phyloP scores from a whole-genome alignment of 148 eudicot genomes.

The Dianthus caryophyllus region DNA sequence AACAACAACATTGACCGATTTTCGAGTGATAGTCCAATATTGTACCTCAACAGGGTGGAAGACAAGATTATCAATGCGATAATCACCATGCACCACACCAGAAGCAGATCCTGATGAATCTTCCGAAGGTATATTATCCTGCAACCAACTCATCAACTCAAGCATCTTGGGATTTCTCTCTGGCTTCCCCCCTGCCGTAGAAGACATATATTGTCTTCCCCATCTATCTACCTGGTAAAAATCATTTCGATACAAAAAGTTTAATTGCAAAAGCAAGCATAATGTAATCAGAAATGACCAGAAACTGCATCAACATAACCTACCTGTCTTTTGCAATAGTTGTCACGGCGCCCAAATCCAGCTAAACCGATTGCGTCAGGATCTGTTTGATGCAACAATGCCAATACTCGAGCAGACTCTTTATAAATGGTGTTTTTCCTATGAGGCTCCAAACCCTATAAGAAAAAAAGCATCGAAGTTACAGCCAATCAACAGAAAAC shows the following conservation, averaged over 20 bases:
- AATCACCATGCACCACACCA: conserved; percentile 97
- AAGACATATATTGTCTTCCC: conserved; percentile 76
- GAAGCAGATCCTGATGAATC: conserved; percentile 69
- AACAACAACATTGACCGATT: neutral
- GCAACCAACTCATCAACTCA: conserved; percentile 69
- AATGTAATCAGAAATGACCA: neutral
- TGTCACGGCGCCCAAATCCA: conserved; percentile 66
- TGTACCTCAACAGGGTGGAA: conserved; percentile 89
- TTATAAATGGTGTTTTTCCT: conserved; percentile 54
- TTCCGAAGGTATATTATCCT: conserved; percentile 60
- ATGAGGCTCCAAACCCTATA: conserved; percentile 59
- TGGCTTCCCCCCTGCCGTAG: conserved; percentile 77
- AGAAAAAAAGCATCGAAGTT: conserved; percentile 5
- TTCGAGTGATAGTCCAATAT: neutral
- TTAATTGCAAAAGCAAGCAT: neutral
- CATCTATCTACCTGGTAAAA: conserved; percentile 80
- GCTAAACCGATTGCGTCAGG: conserved; percentile 74
- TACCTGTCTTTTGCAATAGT: conserved; percentile 93
- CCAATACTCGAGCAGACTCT: conserved; percentile 73
- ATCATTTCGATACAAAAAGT: conserved; percentile 11
- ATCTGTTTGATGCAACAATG: conserved; percentile 74
- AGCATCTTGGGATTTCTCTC: conserved; percentile 79
- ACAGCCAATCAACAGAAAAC: neutral
- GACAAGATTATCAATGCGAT: conserved; percentile 91
- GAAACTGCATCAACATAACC: neutral